Base-by-base conservation (phyloP, 805 yeast species). In the Metschnikowia rubicola region DNA sequence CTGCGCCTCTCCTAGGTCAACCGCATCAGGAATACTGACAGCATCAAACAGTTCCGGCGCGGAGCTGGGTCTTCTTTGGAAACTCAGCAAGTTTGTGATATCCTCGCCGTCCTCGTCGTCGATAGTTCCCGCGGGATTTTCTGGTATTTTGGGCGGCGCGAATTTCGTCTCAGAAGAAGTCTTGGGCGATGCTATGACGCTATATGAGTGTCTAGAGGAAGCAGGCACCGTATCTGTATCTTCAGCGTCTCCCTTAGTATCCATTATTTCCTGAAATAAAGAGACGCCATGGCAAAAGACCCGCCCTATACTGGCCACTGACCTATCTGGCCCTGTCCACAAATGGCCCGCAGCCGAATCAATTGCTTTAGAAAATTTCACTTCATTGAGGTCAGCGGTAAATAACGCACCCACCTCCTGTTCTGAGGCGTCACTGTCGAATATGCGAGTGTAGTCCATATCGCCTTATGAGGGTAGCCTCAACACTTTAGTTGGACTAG, bases 71-170 rank as follows among this genome's bases (percentile, higher is more conserved):
- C 28, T 29, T 17, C 34, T 31, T 9, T 45, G 44, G 10, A 40
- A 40, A 17, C 26, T 45, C 30, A 34, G 8, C 5, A 45, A 37
- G 26, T 40, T 35, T 7, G 45, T 46, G 28, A 53, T 51, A 32
- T 53, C 57, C 28, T 62, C 63, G 36, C 49, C 49, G 31, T 37
- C 44, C 6, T 35, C 48, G 15, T 21, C 37, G n/a, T 42, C 35
- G 4, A 15, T 40, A 26, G 11, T 30, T 10, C 26, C 43, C 12
- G 35, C 29, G 3, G 43, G 9, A 35, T 31, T 30, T 2, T 35
- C 37, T 5, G 33, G 17, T 7, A 35, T 19, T 11, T 21, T 13
- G 7, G 37, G 30, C 8, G 35, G 34, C n/a, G 10, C 6, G 35
- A 21, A 13, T 34, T 34, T 17, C 4, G 4, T 21, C 10, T 39